phyloP scores from a whole-genome alignment of 257 asterid genomes.

The Salvia rosmarinus region DNA sequence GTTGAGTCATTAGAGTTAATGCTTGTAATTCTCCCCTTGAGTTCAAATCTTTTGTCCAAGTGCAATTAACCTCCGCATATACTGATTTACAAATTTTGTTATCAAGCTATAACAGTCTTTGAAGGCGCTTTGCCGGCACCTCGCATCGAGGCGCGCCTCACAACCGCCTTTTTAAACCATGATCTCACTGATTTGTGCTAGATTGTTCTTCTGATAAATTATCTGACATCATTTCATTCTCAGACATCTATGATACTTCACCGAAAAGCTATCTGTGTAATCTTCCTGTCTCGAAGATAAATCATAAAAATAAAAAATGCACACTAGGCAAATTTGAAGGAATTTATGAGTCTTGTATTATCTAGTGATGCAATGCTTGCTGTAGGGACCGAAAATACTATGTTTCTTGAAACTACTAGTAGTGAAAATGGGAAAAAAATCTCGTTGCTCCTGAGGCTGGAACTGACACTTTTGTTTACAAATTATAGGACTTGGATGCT shows the following conservation, averaged over 20 bases:
- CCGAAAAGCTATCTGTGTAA: not conserved
- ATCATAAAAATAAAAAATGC: not conserved
- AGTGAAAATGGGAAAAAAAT: not conserved
- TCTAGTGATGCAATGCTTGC: not conserved
- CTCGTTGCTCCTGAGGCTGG: not conserved
- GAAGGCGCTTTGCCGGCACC: too few relatives aligned
- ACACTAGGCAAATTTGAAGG: not conserved
- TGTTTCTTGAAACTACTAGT: not conserved
- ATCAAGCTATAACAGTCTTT: not conserved
- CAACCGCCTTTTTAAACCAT: too few relatives aligned
- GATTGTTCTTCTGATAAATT: not conserved
- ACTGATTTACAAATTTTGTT: not conserved
- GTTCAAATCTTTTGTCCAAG: not conserved
- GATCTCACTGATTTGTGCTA: not conserved
- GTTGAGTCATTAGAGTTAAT: too few relatives aligned
- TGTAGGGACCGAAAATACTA: not conserved
- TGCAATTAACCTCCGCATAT: not conserved
- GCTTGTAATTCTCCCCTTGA: too few relatives aligned
- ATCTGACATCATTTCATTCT: not conserved
- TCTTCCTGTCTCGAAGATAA: not conserved
- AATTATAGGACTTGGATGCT: conserved; percentile 85
- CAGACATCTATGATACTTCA: not conserved
- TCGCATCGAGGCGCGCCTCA: too few relatives aligned
- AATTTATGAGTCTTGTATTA: not conserved
- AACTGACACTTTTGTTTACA: conserved; percentile 24